phyloP scores from a whole-genome alignment of 2,329 filamentous ascomycete genomes.

The Monilinia fructigena region DNA sequence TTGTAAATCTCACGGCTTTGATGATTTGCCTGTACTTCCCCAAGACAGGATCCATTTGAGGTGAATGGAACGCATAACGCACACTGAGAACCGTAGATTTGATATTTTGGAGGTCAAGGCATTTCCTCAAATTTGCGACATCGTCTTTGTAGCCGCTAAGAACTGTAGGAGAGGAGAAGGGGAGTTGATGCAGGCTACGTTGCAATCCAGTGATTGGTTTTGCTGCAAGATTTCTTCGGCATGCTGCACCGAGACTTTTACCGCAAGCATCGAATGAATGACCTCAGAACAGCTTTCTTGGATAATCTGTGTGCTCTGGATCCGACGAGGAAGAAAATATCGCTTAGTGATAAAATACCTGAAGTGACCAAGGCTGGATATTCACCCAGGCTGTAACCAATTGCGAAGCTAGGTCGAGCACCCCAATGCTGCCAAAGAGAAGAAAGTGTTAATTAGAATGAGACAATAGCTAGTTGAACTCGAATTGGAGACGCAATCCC shows the following conservation, averaged over 20 bases:
- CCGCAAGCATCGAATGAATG: constrained; percentile 64
- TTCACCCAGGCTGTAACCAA: constrained; percentile 67
- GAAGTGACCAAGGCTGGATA: constrained; percentile 70
- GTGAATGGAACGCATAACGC: background rate
- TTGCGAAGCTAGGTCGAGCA: constrained; percentile 52
- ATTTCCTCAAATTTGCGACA: background rate
- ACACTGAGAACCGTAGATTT: background rate
- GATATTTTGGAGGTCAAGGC: background rate
- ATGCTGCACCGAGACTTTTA: constrained; percentile 54
- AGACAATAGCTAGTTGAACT: constrained; percentile 9
- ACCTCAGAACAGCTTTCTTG: constrained; percentile 61
- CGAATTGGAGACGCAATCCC: background rate
- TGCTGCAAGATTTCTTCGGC: constrained; percentile 51
- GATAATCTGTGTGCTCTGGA: constrained; percentile 62
- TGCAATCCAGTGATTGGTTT: background rate
- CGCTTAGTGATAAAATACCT: constrained; percentile 67
- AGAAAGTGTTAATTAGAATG: constrained; percentile 43
- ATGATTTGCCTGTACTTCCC: background rate
- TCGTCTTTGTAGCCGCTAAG: background rate
- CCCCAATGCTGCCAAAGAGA: constrained; percentile 55
- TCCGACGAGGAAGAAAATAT: constrained; percentile 70
- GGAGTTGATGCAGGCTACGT: background rate
- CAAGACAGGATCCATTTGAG: background rate
- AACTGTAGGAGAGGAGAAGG: background rate
- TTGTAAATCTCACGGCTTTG: background rate